A percentile compares a stretch with the other conserved stretches of the same genome.
phyloP scores from a whole-genome alignment of 345 rosid genomes.

The Crucihimalaya himalaica region DNA sequence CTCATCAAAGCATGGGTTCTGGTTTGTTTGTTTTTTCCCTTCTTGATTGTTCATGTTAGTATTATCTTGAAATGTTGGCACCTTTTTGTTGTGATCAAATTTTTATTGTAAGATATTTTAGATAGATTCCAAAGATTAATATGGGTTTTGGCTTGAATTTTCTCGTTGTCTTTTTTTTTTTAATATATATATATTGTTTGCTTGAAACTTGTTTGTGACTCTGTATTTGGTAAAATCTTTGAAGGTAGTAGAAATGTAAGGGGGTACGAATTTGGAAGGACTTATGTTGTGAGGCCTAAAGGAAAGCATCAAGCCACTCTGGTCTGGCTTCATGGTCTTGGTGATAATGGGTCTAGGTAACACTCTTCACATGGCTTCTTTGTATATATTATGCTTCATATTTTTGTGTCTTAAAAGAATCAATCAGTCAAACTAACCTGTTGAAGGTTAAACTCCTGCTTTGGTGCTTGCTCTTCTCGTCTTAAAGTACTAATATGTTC shows the following conservation, averaged over 20 bases:
- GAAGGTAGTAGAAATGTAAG: conserved; percentile 64
- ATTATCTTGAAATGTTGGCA: conserved; percentile 21
- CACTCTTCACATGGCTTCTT: conserved; percentile 10
- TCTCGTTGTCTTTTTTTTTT: neutral
- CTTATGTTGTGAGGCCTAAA: conserved; percentile 76
- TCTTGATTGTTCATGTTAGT: conserved; percentile 14
- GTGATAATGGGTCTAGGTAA: conserved; percentile 78
- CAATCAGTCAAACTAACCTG: neutral
- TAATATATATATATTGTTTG: neutral
- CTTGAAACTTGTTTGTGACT: conserved; percentile 7
- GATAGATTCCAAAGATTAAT: neutral
- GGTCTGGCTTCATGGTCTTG: conserved; percentile 82
- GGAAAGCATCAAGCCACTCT: conserved; percentile 78
- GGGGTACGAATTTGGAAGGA: conserved; percentile 73
- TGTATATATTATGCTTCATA: neutral
- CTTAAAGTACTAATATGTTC: conserved; percentile 26
- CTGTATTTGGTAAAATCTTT: conserved; percentile 25
- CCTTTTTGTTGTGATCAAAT: neutral
- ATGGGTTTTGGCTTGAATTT: neutral
- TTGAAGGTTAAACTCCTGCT: neutral
- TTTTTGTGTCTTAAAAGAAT: neutral
- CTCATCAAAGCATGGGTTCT: conserved; percentile 58
- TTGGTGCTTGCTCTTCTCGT: neutral
- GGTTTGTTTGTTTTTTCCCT: conserved; percentile 52
- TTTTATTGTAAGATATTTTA: neutral